Base-by-base conservation (phyloP, 1,284 basidiomycete genomes). In the Papiliotrema nemorosa region DNA sequence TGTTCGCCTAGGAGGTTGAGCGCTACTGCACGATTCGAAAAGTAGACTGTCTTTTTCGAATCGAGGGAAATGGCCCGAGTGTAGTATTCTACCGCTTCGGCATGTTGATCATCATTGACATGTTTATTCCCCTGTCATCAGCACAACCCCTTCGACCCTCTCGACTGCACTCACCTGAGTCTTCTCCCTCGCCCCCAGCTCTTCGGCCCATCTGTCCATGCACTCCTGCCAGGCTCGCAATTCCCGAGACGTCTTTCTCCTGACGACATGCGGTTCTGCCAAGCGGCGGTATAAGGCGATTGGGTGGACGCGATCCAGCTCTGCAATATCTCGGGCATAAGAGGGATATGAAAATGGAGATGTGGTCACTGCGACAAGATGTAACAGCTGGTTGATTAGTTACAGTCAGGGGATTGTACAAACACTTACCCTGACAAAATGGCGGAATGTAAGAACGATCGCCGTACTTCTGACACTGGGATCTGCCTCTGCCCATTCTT, bases 121-220 rank as follows among this genome's bases (percentile, higher is more conserved):
- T 56, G 54, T 29, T 65, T 69, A 58, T 75, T 75, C 35, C 73
- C 73, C 60, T 70, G 49, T 12, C 7, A 34, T 31, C 13, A 36
- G 36, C 14, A 7, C 18, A 12, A n/a, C 26, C 10, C 41, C 7
- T 13, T 13, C 16, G 33, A 20, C 36, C 3, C 26, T 13, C 10
- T 1, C 25, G 7, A 26, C 31, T 2, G 13, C 3, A 62, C 66
- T 48, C 50, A 69, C 69, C 44, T 56, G 55, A 21, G 68, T 64
- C 61, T 74, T 72, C 46, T 75, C 73, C 44, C 66, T 62, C 20
- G 66, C 67, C 5, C 70, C 73, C 3, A 74, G 54, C 58, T 74
- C 71, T 54, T 75, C 73, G 27, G 63, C 66, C 73, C 73, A 75
- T 47, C 66, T 63, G 55, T 74, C 71, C 73, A 75, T 75, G 54